Base-by-base conservation (phyloP, 768 basidiomycete genomes). In the Mycena capillaripes region DNA sequence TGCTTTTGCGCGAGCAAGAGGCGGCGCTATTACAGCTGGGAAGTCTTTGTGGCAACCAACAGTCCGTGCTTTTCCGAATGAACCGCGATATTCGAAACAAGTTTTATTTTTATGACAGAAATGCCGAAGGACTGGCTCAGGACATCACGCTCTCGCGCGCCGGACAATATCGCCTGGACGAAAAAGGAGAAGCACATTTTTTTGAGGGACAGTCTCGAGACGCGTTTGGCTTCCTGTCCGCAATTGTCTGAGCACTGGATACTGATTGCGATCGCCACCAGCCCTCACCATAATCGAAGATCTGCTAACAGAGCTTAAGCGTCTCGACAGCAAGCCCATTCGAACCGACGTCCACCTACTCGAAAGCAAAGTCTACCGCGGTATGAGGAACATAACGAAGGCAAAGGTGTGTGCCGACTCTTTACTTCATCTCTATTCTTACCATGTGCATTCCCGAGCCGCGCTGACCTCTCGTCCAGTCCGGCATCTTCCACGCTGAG, bases 251-350 rank as follows among this genome's bases (percentile, higher is more conserved):
- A 38, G 3, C 59, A 50, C 46, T 52, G 66, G 42, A 66, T 44
- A 21, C 58, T 68, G 57, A 72, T 56, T 68, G 16, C 29, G 95
- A 96, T 69, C 86, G 91, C 0, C 85, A 88, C 29, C 90, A 94
- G 96, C 97, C 0, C 87, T 98, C 17, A 77, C 88, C 0, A 88
- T 96, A 59, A 97, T 98, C 73, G 96, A 97, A 70, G 86, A 87
- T 0, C 89, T 99, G n/a, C 87, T 99, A 38, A 92, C 92, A 2
- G 98, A 99, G 81, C 89, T 99, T 23, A 96, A 95, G 82, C 90
- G 92, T 29, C 85, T 99, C 30, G 97, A 99, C 81, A 97, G 99
- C 84, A 99, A 99, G 86, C 93, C 97, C 90, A 95, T 99, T 72
- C 87, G 99, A 32, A 98, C 97, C 4, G 97, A 99, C 79, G 97